Conservation (phyloP, 164 flowering plant species). For the Piper longum region DNA sequence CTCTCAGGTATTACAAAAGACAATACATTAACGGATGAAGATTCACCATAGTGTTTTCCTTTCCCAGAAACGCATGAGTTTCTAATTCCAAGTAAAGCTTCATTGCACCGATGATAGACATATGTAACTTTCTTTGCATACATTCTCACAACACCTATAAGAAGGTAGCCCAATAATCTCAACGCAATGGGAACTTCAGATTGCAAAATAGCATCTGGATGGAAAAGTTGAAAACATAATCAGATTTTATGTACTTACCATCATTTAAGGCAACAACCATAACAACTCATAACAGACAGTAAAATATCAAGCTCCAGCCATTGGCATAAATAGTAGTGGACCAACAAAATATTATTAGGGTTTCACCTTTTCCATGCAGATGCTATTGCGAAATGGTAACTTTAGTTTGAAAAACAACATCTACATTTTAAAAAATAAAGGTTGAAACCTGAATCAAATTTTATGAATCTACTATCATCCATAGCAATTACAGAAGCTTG, state of each 20-base stretch:
- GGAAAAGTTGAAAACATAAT: neutral
- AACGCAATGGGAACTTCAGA: constrained; percentile 1
- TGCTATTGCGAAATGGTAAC: too few species aligned
- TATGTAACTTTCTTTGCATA: constrained; percentile 1
- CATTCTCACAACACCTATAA: constrained; percentile 3
- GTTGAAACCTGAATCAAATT: too few species aligned
- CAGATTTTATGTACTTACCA: neutral
- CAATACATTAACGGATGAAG: neutral
- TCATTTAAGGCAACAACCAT: too few species aligned
- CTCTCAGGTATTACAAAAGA: constrained; percentile 1
- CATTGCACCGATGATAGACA: constrained; percentile 1
- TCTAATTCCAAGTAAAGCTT: constrained; percentile 2
- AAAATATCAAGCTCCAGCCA: too few species aligned
- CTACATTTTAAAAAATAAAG: too few species aligned
- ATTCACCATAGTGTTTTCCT: neutral
- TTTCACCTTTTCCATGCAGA: too few species aligned
- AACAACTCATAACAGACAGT: too few species aligned
- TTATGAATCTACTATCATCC: too few species aligned
- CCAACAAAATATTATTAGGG: too few species aligned
- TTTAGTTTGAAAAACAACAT: too few species aligned
- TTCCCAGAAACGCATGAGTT: neutral
- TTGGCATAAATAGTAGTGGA: too few species aligned
- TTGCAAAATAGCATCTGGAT: neutral
- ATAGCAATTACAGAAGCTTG: too few species aligned
- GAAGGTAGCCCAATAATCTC: constrained; percentile 1